phyloP scores from a whole-genome alignment of 345 rosid species.

The Syzygium aromaticum region DNA sequence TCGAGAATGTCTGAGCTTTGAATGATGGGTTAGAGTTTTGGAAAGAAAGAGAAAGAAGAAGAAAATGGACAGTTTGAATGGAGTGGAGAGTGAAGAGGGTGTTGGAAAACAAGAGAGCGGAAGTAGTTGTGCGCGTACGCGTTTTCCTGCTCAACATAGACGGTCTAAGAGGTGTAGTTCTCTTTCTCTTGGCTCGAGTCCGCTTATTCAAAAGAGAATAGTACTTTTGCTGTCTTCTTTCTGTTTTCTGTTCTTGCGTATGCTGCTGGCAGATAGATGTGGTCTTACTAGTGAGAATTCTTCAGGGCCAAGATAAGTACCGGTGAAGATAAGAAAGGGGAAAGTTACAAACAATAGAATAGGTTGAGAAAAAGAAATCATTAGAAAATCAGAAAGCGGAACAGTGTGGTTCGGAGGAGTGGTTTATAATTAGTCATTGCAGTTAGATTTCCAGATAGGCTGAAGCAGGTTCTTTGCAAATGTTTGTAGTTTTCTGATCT shows the following conservation, averaged over 20 bases:
- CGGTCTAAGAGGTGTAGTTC: constrained; percentile 71
- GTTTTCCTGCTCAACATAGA: constrained; percentile 37
- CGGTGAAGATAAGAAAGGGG: not conserved
- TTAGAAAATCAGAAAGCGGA: not conserved
- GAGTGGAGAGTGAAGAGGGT: constrained; percentile 13
- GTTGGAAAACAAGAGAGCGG: constrained; percentile 18
- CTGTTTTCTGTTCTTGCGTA: not conserved
- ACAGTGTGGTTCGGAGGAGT: not conserved
- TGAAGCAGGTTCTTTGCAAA: not conserved
- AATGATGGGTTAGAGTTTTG: constrained; percentile 3
- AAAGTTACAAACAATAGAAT: not conserved
- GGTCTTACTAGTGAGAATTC: not conserved
- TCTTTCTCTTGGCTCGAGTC: not conserved
- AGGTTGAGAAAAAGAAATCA: not conserved
- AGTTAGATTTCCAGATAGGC: not conserved
- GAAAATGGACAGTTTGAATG: constrained; percentile 33
- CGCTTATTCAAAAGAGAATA: not conserved
- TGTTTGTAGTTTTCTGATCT: not conserved
- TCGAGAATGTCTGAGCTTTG: constrained; percentile 11
- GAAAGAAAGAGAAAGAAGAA: constrained; percentile 6
- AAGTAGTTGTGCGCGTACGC: constrained; percentile 16
- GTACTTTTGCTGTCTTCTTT: not conserved
- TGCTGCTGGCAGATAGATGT: not conserved
- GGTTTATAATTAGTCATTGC: not conserved
- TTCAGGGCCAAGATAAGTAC: not conserved